Percentiles rank a stretch among this genome's conserved stretches.
phyloP scores from a whole-genome alignment of 345 rosid genomes.

The Psidium guajava region DNA sequence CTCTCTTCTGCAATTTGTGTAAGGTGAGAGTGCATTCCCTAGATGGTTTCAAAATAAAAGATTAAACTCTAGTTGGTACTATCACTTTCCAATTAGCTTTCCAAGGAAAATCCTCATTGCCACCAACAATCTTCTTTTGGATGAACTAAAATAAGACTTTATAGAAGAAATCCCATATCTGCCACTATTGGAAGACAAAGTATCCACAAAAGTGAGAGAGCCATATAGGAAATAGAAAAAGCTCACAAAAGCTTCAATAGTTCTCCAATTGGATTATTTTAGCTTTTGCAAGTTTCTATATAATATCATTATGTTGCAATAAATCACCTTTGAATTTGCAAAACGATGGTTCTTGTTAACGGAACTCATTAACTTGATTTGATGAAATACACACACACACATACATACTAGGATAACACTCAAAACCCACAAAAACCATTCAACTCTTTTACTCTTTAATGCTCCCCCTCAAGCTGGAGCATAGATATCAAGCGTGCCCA shows the following conservation, averaged over 20 bases:
- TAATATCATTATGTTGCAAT: neutral
- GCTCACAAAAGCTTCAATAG: neutral
- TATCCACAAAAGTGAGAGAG: neutral
- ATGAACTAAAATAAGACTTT: neutral
- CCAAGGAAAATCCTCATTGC: neutral
- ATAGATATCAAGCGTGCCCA: too few species aligned
- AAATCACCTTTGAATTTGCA: neutral
- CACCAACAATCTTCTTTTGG: neutral
- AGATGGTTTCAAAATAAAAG: neutral
- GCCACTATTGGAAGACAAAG: neutral
- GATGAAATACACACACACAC: too few species aligned
- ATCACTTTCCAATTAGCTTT: neutral
- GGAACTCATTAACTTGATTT: too few species aligned
- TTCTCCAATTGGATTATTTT: neutral
- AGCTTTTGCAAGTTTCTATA: neutral
- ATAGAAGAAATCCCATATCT: neutral
- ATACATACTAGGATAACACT: too few species aligned
- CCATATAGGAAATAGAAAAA: neutral
- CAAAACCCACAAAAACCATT: too few species aligned
- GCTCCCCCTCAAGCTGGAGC: too few species aligned
- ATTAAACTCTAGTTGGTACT: neutral
- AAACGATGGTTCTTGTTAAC: neutral
- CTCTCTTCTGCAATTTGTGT: neutral
- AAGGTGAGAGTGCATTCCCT: neutral
- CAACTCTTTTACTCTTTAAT: too few species aligned